phyloP scores from a whole-genome alignment of 192 early-diverging fungal species.

The Coemansia sp. region DNA sequence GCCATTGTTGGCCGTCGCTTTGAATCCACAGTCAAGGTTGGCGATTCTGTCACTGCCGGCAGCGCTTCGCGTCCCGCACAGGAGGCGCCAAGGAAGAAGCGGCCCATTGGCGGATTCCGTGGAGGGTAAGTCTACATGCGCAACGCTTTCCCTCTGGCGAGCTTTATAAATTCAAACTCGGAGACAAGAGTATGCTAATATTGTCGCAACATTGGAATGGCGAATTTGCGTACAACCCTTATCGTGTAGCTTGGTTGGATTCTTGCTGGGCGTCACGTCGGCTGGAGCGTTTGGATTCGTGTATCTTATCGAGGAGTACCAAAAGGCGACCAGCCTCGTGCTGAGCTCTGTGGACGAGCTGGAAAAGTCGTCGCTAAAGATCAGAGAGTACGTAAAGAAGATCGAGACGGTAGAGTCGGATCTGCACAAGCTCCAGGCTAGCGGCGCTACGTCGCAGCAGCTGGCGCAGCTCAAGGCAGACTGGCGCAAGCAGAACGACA shows the following conservation, averaged over 20 bases:
- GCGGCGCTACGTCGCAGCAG: slow-evolving; percentile 64
- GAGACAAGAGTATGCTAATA: too few relatives aligned
- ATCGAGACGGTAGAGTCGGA: slow-evolving; percentile 77
- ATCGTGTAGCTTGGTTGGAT: slow-evolving; percentile 68
- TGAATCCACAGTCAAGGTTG: slow-evolving; percentile 52
- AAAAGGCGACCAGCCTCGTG: slow-evolving; percentile 68
- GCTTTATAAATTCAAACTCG: too few relatives aligned
- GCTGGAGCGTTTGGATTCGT: slow-evolving; percentile 79
- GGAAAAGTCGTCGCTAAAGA: slow-evolving; percentile 75
- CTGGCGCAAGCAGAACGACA: slow-evolving; percentile 64
- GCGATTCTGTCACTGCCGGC: slow-evolving; percentile 22
- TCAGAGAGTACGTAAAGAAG: slow-evolving; percentile 73
- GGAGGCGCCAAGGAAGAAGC: slow-evolving; percentile 57
- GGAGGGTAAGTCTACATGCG: slow-evolving; percentile 55
- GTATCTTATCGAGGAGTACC: slow-evolving; percentile 88
- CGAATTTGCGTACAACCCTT: too few relatives aligned
- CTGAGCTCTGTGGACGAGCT: slow-evolving; percentile 80
- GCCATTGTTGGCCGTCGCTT: slow-evolving; percentile 38
- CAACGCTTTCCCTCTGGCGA: background rate
- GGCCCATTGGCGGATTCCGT: slow-evolving; percentile 64
- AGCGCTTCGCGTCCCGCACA: slow-evolving; percentile 27
- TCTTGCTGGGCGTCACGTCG: slow-evolving; percentile 74
- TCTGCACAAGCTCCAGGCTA: slow-evolving; percentile 58
- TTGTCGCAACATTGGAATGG: too few relatives aligned
- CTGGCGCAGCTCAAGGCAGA: slow-evolving; percentile 45